Conservation (phyloP, 2,329 filamentous ascomycete species). For the Botrytis byssoidea region DNA sequence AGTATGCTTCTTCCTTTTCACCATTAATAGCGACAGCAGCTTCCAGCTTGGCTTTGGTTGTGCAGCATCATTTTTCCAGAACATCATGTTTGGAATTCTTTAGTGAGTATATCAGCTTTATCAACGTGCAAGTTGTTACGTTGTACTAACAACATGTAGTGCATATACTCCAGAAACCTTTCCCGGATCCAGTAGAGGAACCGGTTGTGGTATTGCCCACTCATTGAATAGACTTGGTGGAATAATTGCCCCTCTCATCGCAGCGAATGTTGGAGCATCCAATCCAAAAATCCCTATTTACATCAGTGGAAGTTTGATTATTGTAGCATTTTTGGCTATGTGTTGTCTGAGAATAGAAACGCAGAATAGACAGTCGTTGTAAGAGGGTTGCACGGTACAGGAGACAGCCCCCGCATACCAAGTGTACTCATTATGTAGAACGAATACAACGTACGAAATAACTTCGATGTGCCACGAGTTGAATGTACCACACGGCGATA, state of each 20-base stretch:
- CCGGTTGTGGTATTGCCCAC: slow-evolving; percentile 69
- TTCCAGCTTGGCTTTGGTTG: slow-evolving; percentile 65
- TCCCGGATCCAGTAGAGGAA: slow-evolving; percentile 68
- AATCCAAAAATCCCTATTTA: slow-evolving; percentile 58
- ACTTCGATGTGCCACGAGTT: not conserved
- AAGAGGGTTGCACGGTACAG: slow-evolving; percentile 6
- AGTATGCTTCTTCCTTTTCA: slow-evolving; percentile 68
- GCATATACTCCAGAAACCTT: slow-evolving; percentile 78
- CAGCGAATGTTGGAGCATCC: slow-evolving; percentile 46
- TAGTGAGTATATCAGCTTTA: slow-evolving; percentile 45
- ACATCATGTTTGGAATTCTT: slow-evolving; percentile 74
- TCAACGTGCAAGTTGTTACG: not conserved
- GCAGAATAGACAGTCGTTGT: slow-evolving; percentile 57
- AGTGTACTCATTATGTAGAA: not conserved
- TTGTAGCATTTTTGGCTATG: slow-evolving; percentile 59
- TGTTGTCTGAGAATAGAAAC: slow-evolving; percentile 63
- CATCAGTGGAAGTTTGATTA: slow-evolving; percentile 55
- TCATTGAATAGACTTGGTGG: slow-evolving; percentile 69
- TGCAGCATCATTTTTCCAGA: slow-evolving; percentile 69
- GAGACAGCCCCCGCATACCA: not conserved
- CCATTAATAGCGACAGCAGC: slow-evolving; percentile 53
- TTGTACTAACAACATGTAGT: slow-evolving; percentile 21
- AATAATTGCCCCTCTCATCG: slow-evolving; percentile 66
- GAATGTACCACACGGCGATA: not conserved
- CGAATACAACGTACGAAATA: not conserved